Evolutionary conservation across 768 basidiomycete species (phyloP).

Genomic region (Tremella yokohamensis): DNA sequence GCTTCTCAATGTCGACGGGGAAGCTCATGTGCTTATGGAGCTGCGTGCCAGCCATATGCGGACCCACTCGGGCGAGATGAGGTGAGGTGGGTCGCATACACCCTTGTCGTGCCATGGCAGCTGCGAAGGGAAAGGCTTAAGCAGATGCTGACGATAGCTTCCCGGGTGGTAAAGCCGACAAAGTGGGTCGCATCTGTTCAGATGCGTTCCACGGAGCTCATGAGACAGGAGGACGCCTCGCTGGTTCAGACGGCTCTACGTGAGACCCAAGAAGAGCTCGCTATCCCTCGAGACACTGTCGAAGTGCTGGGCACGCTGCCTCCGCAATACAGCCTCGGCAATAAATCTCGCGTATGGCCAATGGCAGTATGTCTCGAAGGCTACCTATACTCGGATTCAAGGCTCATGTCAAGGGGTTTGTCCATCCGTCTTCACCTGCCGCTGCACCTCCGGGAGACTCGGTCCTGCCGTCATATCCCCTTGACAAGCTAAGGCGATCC

Average conservation of each 20-base stretch:
- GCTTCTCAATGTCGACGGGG: conserved; percentile 35
- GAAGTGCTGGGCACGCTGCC: conserved; percentile 36
- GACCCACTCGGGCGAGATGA: conserved; percentile 48
- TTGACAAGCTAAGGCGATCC: conserved; percentile 26
- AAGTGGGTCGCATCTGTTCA: conserved; percentile 17
- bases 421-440: conserved; percentile 15
- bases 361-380: conserved; percentile 19
- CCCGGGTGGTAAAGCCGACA: conserved; percentile 48
- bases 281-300: conserved; percentile 26
- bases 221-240: conserved; percentile 20
- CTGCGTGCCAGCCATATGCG: conserved; percentile 37
- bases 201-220: background rate
- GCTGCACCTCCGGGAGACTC: conserved; percentile 4
- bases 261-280: conserved; percentile 39
- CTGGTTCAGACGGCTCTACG: conserved; percentile 32
- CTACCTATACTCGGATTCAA: background rate
- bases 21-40: conserved; percentile 41
- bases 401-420: conserved; percentile 22
- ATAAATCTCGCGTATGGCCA: conserved; percentile 43
- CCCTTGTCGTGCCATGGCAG: background rate
- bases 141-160: conserved; percentile 30
- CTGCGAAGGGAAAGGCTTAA: background rate
- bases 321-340: conserved; percentile 44
- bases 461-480: conserved; percentile 22
- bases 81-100: conserved; percentile 35